Percentiles rank a stretch among this genome's conserved stretches.
These are phyloP conservation scores for Kodamaea arcana DNA, from an alignment of 1,139 yeast species.

Conservation along the genomic window DNA sequence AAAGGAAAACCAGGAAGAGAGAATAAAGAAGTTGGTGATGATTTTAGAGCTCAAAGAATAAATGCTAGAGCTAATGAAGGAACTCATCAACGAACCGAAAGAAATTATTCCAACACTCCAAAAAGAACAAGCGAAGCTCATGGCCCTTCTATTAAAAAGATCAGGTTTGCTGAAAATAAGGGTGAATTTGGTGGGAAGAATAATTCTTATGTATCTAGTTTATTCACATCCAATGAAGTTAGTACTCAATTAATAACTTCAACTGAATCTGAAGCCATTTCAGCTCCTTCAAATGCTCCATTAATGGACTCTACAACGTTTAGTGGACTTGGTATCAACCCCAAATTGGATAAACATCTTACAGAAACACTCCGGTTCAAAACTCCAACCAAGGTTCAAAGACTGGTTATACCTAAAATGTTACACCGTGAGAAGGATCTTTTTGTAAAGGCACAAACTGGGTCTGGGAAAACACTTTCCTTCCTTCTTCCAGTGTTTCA, in stretches of 20 bases:
- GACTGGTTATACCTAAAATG: constrained; percentile 73
- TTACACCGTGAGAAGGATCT: constrained; percentile 56
- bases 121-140: constrained; percentile 5
- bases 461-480: constrained; percentile 90
- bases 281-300: constrained; percentile 82
- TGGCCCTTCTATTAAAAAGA: constrained; percentile 23
- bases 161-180: constrained; percentile 35
- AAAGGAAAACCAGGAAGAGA: background rate
- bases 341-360: constrained; percentile 51
- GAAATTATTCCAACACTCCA: no score
- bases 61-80: background rate
- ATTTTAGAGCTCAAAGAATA: no score
- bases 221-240: constrained; percentile 71
- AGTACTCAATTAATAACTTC: constrained; percentile 25
- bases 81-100: no score
- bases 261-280: constrained; percentile 17
- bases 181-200: constrained; percentile 51
- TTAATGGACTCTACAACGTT: constrained; percentile 65
- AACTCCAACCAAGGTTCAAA: constrained; percentile 84
- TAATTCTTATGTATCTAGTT: constrained; percentile 72
- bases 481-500: constrained; percentile 81
- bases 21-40: no score
- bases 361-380: constrained; percentile 54
- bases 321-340: constrained; percentile 65
- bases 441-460: constrained; percentile 91